Evolutionary conservation across 2,329 filamentous ascomycete genomes (phyloP), one percentile per base, ranked within the genome.

Genomic region (Alternaria gansuensis): DNA sequence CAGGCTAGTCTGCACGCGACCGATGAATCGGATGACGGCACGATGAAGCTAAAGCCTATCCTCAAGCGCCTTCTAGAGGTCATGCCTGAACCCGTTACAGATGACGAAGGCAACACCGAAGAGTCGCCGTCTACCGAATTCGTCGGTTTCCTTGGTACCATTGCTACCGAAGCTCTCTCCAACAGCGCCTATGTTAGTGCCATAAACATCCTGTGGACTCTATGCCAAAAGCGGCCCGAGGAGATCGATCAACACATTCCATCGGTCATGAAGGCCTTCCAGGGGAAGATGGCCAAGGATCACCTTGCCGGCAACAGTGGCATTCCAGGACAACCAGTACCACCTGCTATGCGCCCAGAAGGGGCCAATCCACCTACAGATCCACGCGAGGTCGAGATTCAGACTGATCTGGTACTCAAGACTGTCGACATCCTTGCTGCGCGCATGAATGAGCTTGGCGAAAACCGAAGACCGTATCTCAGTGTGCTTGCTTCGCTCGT

Each of bases 401-500:
- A 95, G 64, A 93, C 92, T 8, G 89, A 90, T 57, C 81, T 99
- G 40, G 96, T 98, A 78, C 89, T 97, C 72, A 98, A 98, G 80
- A 92, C 93, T 9, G 93, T 99, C 62, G 93, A 98, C 71, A 88
- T 97, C 57, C 91, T 96, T 23, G 92, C 95, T 2, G 85, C 93
- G 64, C 89, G 95, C 41, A 98, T 99, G 88, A 93, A 95, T 69
- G 90, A 90, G 36, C 85, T 99, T 11, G 93, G 92, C 2, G 95
- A 99, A 67, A 92, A 94, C 73, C 85, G 95, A 41, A 85, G 96
- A 44, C 94, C 95, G 0, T 99, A 98, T 81, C 85, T 99, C 1
- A 98, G 93, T 73, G 94, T 98, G 4, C 82, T 99, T 33, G 95
- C 95, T 4, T 95, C 93, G 17, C 84, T 99, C 23, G 94, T 99